Conservation (phyloP, 1,139 yeast genomes). For the Yarrowia galli region DNA sequence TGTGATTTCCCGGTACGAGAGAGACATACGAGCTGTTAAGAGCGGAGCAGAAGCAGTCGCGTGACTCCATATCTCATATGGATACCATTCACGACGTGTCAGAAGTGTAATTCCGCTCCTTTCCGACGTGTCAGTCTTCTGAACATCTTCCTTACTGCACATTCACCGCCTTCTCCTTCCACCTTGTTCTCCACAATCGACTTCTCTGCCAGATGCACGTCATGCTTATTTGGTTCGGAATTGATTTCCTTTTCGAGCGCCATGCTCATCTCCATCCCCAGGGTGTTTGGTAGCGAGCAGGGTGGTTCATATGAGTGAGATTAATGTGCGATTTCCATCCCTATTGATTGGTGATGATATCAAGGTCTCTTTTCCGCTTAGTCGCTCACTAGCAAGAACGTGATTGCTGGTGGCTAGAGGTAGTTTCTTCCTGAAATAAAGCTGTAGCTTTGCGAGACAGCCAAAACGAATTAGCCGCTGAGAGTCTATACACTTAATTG, state of each 20-base stretch:
- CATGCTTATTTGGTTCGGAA: slow-evolving; percentile 27
- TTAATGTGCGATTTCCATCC: neutral
- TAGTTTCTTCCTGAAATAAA: neutral
- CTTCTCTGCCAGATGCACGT: slow-evolving; percentile 9
- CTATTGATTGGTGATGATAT: no score
- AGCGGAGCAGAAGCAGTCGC: neutral
- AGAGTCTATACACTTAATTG: no score
- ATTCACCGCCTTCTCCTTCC: slow-evolving; percentile 32
- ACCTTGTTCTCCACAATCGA: slow-evolving; percentile 28
- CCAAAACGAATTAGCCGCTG: no score
- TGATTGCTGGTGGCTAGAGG: neutral
- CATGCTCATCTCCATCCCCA: no score
- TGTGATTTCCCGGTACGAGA: neutral
- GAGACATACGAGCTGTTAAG: no score
- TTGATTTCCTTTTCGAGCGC: slow-evolving; percentile 12
- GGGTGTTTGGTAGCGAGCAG: neutral
- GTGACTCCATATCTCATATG: neutral
- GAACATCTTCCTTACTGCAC: neutral
- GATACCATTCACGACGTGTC: no score
- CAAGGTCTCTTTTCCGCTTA: neutral
- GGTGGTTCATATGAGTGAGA: neutral
- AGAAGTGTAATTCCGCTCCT: no score
- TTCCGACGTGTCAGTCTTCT: no score
- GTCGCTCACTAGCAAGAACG: neutral
- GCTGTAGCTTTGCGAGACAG: no score